Evolutionary conservation across 805 yeast species (phyloP).

Genomic region (Kluyveromyces siamensis): DNA sequence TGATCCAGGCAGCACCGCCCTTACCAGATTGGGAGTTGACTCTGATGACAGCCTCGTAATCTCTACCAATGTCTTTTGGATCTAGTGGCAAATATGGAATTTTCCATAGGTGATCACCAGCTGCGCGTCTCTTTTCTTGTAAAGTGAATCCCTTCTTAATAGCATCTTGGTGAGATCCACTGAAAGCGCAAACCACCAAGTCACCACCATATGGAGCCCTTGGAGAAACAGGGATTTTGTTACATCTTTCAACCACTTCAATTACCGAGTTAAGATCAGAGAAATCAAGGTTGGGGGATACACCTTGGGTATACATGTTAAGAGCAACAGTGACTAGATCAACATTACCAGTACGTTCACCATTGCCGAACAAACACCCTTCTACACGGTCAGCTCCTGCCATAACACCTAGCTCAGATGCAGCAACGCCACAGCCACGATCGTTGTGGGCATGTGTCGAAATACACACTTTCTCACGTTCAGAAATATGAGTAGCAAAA

Average conservation of each 20-base stretch:
- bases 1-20: constrained; percentile 83
- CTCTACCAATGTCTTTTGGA: constrained; percentile 74
- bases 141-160: constrained; percentile 56
- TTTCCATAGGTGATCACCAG: constrained; percentile 49
- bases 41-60: constrained; percentile 73
- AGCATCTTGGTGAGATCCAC: constrained; percentile 68
- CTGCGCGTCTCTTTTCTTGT: constrained; percentile 41
- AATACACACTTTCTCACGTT: constrained; percentile 61
- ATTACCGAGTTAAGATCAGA: constrained; percentile 59
- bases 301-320: constrained; percentile 72
- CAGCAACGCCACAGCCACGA: constrained; percentile 80
- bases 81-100: constrained; percentile 74
- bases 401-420: constrained; percentile 63
- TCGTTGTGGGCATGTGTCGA: constrained; percentile 74
- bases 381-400: constrained; percentile 87
- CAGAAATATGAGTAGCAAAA: constrained; percentile 56
- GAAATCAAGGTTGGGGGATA: constrained; percentile 61
- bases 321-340: constrained; percentile 68
- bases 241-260: constrained; percentile 65
- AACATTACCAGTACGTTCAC: constrained; percentile 81
- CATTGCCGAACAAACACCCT: constrained; percentile 76
- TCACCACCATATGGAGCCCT: constrained; percentile 80
- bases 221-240: constrained; percentile 64
- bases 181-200: constrained; percentile 69
- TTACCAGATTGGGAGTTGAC: constrained; percentile 84